These are phyloP conservation scores for Alternaria alternata DNA, from an alignment of 2,329 filamentous ascomycete genomes.

Conservation along the genomic window DNA sequence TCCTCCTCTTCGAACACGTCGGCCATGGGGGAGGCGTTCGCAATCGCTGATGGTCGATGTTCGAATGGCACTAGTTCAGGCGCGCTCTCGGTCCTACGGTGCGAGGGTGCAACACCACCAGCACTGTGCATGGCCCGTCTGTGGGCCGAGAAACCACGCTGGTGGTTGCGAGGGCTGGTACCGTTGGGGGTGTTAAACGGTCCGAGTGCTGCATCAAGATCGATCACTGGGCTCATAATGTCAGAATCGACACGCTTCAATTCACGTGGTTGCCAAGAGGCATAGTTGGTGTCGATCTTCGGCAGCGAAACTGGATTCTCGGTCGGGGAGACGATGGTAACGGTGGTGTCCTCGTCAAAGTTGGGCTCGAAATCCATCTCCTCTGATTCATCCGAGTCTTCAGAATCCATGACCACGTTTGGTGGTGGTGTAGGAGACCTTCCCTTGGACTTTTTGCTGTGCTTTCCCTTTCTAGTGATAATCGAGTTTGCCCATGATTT, in stretches of 20 bases:
- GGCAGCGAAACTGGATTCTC: conserved; percentile 29
- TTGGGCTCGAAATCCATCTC: conserved; percentile 51
- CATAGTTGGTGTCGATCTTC: conserved; percentile 46
- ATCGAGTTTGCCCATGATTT: conserved; percentile 76
- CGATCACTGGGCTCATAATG: conserved; percentile 80
- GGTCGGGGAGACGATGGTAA: conserved; percentile 51
- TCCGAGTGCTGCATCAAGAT: conserved; percentile 90
- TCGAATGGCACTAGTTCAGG: conserved; percentile 82
- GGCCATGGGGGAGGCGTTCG: conserved; percentile 77
- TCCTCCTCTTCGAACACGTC: conserved; percentile 90
- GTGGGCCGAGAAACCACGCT: conserved; percentile 50
- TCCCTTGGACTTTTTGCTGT: conserved; percentile 56
- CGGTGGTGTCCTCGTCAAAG: conserved; percentile 53
- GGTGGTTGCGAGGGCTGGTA: conserved; percentile 65
- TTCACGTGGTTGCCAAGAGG: conserved; percentile 50
- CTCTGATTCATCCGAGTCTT: conserved; percentile 46
- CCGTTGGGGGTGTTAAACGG: conserved; percentile 87
- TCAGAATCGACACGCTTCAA: conserved; percentile 60
- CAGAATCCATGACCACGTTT: conserved; percentile 31
- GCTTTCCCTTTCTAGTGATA: conserved; percentile 68
- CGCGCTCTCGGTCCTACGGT: conserved; percentile 80
- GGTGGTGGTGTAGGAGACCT: conserved; percentile 43
- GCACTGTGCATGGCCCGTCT: conserved; percentile 80
- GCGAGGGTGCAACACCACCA: conserved; percentile 77
- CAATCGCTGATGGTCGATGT: conserved; percentile 55